These are phyloP conservation scores for Jaenimonas drosophilae DNA, from an alignment of 208 protist genomes.

Conservation along the genomic window DNA sequence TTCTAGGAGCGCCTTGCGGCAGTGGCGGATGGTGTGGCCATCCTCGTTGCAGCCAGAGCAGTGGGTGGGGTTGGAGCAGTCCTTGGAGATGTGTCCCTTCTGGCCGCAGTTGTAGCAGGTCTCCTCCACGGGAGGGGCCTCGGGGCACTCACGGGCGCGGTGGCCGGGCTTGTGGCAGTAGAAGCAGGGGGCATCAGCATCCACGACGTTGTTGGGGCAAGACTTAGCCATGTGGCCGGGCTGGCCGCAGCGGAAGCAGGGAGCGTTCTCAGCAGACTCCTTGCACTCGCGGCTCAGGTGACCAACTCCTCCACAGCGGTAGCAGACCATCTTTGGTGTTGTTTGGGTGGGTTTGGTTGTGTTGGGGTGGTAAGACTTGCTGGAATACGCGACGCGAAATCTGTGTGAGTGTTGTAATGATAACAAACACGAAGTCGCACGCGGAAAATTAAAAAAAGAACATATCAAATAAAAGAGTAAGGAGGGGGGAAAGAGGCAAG, in stretches of 20 bases:
- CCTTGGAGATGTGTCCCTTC: slow-evolving; percentile 57
- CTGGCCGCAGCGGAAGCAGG: slow-evolving; percentile 79
- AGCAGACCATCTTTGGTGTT: slow-evolving; percentile 67
- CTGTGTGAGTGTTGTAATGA: too few species aligned
- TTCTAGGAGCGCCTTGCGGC: slow-evolving; percentile 36
- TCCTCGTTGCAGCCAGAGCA: slow-evolving; percentile 78
- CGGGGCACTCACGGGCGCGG: slow-evolving; percentile 74
- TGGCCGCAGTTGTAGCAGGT: slow-evolving; percentile 72
- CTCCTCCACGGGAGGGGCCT: slow-evolving; percentile 60
- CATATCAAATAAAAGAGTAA: too few species aligned
- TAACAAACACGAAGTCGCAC: too few species aligned
- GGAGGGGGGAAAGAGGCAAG: too few species aligned
- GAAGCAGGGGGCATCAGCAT: slow-evolving; percentile 72
- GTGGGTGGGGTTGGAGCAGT: slow-evolving; percentile 46
- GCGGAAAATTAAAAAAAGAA: neutral
- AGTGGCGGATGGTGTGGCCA: slow-evolving; percentile 75
- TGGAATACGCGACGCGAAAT: too few species aligned
- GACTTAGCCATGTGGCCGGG: slow-evolving; percentile 68
- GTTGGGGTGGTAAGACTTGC: neutral
- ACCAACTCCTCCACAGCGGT: slow-evolving; percentile 68
- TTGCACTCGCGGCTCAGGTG: slow-evolving; percentile 77
- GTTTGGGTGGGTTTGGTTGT: slow-evolving; percentile 1
- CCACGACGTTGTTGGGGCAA: slow-evolving; percentile 52
- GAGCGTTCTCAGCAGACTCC: slow-evolving; percentile 21
- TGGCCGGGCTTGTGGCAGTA: slow-evolving; percentile 84